Evolutionary conservation across 2,329 filamentous ascomycete genomes (phyloP).

Genomic region (Cladosporium colombiae): DNA sequence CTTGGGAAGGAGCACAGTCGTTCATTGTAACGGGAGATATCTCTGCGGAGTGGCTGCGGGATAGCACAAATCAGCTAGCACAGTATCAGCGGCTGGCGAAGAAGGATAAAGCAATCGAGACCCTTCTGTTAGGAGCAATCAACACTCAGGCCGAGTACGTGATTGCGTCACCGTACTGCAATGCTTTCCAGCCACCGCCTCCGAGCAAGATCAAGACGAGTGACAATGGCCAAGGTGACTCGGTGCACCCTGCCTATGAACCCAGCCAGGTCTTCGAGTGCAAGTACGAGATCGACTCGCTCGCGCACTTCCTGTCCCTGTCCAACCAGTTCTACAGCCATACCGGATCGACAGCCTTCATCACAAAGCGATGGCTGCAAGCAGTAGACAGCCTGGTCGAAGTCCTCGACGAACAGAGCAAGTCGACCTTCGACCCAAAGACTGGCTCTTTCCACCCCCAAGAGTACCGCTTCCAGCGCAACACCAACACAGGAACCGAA

Average conservation of each 20-base stretch:
- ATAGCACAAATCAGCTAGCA: constrained; percentile 89
- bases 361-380: constrained; percentile 74
- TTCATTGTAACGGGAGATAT: constrained; percentile 95
- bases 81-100: constrained; percentile 86
- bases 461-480: constrained; percentile 82
- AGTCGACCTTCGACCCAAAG: constrained; percentile 73
- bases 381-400: constrained; percentile 74
- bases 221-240: constrained; percentile 78
- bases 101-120: constrained; percentile 75
- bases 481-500: constrained; percentile 81
- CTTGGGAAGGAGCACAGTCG: constrained; percentile 83
- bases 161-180: constrained; percentile 93
- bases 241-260: constrained; percentile 84
- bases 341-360: constrained; percentile 74
- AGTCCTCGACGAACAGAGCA: constrained; percentile 76
- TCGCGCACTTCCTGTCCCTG: constrained; percentile 86
- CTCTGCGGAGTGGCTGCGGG: constrained; percentile 87
- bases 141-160: constrained; percentile 96
- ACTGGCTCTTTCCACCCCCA: constrained; percentile 68
- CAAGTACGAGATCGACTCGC: constrained; percentile 96
- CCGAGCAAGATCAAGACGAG: constrained; percentile 72
- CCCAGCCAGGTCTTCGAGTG: constrained; percentile 88
- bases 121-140: constrained; percentile 85
- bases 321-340: constrained; percentile 83
- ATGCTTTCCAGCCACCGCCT: constrained; percentile 93